A percentile compares a stretch with the other conserved stretches of the same genome.
Conservation (phyloP, 2,329 filamentous ascomycete species). For the Cryphonectria radicalis region DNA sequence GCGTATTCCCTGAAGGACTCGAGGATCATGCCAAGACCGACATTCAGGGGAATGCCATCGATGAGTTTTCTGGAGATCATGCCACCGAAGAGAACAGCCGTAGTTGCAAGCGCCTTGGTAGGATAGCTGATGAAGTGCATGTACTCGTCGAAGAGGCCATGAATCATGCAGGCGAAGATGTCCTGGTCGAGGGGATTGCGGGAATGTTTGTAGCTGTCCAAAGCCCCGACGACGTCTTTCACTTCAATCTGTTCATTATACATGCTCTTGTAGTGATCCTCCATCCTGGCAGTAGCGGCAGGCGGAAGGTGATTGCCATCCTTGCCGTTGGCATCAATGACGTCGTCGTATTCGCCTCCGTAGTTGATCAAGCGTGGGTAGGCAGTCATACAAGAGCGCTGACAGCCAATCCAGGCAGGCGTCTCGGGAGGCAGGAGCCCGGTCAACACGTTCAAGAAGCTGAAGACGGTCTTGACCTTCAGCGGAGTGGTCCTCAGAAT, state of each 20-base stretch:
- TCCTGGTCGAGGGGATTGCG: slow-evolving; percentile 85
- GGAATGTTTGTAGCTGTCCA: slow-evolving; percentile 88
- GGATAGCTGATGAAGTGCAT: slow-evolving; percentile 95
- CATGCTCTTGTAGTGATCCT: slow-evolving; percentile 97
- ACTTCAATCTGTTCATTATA: slow-evolving; percentile 90
- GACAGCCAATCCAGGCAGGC: slow-evolving; percentile 76
- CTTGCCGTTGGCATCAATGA: slow-evolving; percentile 84
- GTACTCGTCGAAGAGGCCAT: slow-evolving; percentile 96
- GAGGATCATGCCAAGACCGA: slow-evolving; percentile 96
- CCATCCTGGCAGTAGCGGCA: slow-evolving; percentile 87
- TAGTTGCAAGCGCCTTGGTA: slow-evolving; percentile 92
- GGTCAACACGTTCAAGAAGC: slow-evolving; percentile 78
- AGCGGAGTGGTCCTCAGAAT: slow-evolving; percentile 69
- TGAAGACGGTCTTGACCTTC: slow-evolving; percentile 82
- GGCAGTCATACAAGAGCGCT: slow-evolving; percentile 85
- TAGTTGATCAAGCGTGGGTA: slow-evolving; percentile 97
- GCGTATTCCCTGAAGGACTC: slow-evolving; percentile 88
- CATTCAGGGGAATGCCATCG: slow-evolving; percentile 85
- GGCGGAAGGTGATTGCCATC: slow-evolving; percentile 80
- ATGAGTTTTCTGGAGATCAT: slow-evolving; percentile 95
- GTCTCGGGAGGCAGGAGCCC: slow-evolving; percentile 61
- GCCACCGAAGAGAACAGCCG: slow-evolving; percentile 93
- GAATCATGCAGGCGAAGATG: slow-evolving; percentile 97
- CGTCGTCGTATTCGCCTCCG: slow-evolving; percentile 86
- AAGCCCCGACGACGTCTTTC: slow-evolving; percentile 79